phyloP scores from a whole-genome alignment of 441 rosid genomes.

The Mallotus repandus region DNA sequence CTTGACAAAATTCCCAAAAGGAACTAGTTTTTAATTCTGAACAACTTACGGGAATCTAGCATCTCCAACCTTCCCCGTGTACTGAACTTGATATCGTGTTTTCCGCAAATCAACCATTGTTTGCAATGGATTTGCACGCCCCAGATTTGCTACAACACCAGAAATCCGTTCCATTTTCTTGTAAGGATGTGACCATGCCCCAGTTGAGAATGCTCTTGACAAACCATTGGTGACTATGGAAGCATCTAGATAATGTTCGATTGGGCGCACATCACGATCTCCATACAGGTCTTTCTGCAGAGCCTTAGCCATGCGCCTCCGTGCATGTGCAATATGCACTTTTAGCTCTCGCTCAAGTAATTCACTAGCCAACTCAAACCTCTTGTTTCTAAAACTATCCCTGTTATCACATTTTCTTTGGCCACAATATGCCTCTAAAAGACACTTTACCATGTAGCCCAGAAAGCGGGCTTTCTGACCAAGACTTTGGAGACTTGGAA shows the following conservation, averaged over 20 bases:
- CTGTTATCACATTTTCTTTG: constrained; percentile 74
- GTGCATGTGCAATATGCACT: constrained; percentile 75
- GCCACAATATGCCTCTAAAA: constrained; percentile 65
- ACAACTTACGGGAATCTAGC: constrained; percentile 92
- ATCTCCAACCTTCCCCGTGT: constrained; percentile 96
- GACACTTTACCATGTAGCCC: constrained; percentile 89
- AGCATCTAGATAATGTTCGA: constrained; percentile 87
- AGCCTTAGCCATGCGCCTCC: constrained; percentile 67
- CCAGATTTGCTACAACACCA: constrained; percentile 85
- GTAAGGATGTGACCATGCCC: constrained; percentile 93
- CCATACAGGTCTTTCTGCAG: constrained; percentile 74
- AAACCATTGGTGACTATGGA: constrained; percentile 88
- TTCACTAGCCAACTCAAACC: constrained; percentile 85
- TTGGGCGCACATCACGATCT: constrained; percentile 54
- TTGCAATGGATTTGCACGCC: constrained; percentile 89
- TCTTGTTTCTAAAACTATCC: constrained; percentile 84
- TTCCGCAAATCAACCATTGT: constrained; percentile 77
- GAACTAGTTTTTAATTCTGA: not conserved
- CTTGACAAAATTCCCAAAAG: no score
- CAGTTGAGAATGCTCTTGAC: constrained; percentile 91
- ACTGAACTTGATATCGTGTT: constrained; percentile 76
- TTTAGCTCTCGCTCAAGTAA: constrained; percentile 80
- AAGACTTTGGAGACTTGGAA: constrained; percentile 58
- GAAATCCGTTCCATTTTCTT: constrained; percentile 80
- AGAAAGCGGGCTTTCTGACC: constrained; percentile 78